Conservation (phyloP, 495 filamentous ascomycete species). For the Schizothecium vesticola region DNA sequence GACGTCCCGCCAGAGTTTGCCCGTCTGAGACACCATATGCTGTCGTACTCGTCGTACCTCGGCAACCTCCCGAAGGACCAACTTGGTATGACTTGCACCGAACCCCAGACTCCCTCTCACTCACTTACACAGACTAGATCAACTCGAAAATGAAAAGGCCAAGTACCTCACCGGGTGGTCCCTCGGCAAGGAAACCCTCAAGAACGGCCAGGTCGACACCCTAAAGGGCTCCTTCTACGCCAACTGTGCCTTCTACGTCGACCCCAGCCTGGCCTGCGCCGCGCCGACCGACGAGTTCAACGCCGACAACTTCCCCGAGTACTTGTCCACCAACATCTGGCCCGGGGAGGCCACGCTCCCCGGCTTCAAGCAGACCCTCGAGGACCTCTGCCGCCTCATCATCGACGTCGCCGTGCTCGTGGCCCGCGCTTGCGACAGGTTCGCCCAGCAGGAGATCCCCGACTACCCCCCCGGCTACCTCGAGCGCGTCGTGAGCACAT, state of each 20-base stretch:
- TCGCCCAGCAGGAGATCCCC: slow-evolving; percentile 68
- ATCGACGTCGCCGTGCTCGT: slow-evolving; percentile 87
- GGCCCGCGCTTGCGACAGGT: slow-evolving; percentile 79
- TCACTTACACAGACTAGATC: slow-evolving; percentile 30
- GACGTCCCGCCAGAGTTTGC: slow-evolving; percentile 68
- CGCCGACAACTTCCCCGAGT: slow-evolving; percentile 54
- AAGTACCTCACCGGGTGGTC: slow-evolving; percentile 70
- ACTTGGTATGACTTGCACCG: slow-evolving; percentile 53
- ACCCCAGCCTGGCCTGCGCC: slow-evolving; percentile 55
- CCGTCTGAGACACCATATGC: slow-evolving; percentile 60
- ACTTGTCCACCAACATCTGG: slow-evolving; percentile 74
- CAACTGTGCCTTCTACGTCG: slow-evolving; percentile 90
- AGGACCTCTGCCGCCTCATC: slow-evolving; percentile 74
- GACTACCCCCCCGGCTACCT: slow-evolving; percentile 74
- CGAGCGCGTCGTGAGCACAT: slow-evolving; percentile 77
- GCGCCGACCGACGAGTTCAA: slow-evolving; percentile 52
- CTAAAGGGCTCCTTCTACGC: slow-evolving; percentile 95
- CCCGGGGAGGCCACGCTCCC: slow-evolving; percentile 60
- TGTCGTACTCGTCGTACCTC: slow-evolving; percentile 85
- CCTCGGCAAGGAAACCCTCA: slow-evolving; percentile 89
- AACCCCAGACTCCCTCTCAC: slow-evolving; percentile 18
- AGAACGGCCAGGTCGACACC: slow-evolving; percentile 82
- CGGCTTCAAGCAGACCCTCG: slow-evolving; percentile 64
- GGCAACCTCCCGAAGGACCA: slow-evolving; percentile 70
- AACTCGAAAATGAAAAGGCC: slow-evolving; percentile 58